Evolutionary conservation across 257 asterid species (phyloP).

Genomic region (Ballota nigra): DNA sequence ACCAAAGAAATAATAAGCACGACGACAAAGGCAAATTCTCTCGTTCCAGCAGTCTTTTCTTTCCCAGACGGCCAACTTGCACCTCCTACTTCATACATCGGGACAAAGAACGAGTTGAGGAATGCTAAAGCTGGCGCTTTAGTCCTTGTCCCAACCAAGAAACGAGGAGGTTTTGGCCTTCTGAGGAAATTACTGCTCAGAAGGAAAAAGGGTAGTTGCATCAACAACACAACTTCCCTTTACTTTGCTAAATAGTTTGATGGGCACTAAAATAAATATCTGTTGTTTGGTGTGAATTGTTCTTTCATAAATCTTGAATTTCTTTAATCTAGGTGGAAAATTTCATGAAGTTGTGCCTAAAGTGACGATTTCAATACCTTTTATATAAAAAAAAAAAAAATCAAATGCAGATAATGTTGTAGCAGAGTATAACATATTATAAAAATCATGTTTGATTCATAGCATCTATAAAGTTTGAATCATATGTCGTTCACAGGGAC

Average conservation of each 20-base stretch:
- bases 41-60: not conserved
- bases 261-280: slow-evolving; percentile 18
- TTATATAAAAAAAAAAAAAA: not conserved
- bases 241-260: slow-evolving; percentile 32
- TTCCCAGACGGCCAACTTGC: slow-evolving; percentile 19
- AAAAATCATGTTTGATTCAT: not conserved
- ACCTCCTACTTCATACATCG: slow-evolving; percentile 17
- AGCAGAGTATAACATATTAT: not conserved
- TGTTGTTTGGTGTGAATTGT: slow-evolving; percentile 18
- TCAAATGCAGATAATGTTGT: not conserved
- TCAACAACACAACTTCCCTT: slow-evolving; percentile 35
- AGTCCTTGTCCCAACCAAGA: slow-evolving; percentile 49
- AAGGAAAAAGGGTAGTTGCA: slow-evolving; percentile 46
- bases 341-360: not conserved
- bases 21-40: slow-evolving; percentile 6
- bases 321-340: slow-evolving; percentile 6
- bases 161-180: slow-evolving; percentile 49
- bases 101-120: slow-evolving; percentile 21
- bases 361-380: not conserved
- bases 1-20: slow-evolving; percentile 29
- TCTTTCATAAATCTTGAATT: not conserved
- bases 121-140: slow-evolving; percentile 41
- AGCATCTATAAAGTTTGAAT: not conserved
- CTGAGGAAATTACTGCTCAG: slow-evolving; percentile 67
- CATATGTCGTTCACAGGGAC: not conserved